phyloP scores from a whole-genome alignment of 768 basidiomycete species.

The Boletus huronensis region DNA sequence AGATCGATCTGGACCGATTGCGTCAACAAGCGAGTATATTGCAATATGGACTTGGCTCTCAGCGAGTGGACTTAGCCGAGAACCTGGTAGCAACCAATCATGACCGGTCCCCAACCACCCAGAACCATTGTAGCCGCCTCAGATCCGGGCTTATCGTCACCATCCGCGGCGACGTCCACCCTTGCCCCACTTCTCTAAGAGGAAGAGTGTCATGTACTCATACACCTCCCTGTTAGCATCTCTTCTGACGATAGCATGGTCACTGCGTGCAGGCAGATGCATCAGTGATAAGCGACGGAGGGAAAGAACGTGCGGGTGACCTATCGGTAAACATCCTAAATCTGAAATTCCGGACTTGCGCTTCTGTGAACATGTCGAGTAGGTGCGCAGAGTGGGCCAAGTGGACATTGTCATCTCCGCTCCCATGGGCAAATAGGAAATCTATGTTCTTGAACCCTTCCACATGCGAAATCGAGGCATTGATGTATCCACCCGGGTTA shows the following conservation, averaged over 20 bases:
- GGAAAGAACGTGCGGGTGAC: conserved; percentile 38
- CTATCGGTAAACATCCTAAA: conserved; percentile 99
- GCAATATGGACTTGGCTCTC: too few relatives aligned
- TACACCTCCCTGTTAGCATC: conserved; percentile 84
- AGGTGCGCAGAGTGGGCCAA: conserved; percentile 87
- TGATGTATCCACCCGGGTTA: conserved; percentile 86
- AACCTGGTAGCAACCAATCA: background rate
- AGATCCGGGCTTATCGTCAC: conserved; percentile 27
- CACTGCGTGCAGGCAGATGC: conserved; percentile 42
- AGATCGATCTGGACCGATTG: conserved; percentile 5
- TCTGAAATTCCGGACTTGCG: conserved; percentile 66
- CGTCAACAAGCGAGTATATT: conserved; percentile 8
- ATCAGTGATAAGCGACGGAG: conserved; percentile 8
- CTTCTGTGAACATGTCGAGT: conserved; percentile 88
- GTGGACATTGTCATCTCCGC: conserved; percentile 97
- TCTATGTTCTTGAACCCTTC: conserved; percentile 79
- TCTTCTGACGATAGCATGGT: conserved; percentile 70
- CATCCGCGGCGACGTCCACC: conserved; percentile 65
- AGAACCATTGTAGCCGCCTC: background rate
- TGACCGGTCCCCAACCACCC: background rate
- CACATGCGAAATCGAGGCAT: conserved; percentile 84
- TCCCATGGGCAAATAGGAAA: conserved; percentile 87
- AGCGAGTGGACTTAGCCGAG: background rate
- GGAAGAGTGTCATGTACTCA: conserved; percentile 80
- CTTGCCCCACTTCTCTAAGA: conserved; percentile 92